These are phyloP conservation scores for Poronia punctata DNA, from an alignment of 495 filamentous ascomycete genomes.

Conservation along the genomic window DNA sequence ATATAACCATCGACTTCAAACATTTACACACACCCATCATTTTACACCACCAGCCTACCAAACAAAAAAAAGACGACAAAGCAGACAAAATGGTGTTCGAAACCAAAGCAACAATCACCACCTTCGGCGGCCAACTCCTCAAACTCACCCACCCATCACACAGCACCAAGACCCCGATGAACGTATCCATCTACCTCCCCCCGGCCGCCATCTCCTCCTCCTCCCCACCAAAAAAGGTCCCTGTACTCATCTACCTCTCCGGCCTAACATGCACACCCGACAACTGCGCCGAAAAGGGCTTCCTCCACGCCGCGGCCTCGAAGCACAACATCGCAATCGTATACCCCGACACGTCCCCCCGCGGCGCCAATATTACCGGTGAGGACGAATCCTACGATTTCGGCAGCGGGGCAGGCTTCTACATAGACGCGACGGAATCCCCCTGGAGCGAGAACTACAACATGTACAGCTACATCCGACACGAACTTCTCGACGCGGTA, in stretches of 20 bases:
- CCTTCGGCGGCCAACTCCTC: constrained; percentile 90
- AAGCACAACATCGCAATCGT: constrained; percentile 77
- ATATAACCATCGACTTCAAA: too few species aligned
- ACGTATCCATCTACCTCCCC: constrained; percentile 65
- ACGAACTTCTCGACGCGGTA: constrained; percentile 71
- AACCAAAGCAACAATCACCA: constrained; percentile 82
- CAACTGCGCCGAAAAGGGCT: constrained; percentile 94
- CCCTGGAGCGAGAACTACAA: constrained; percentile 72
- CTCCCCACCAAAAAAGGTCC: constrained; percentile 50
- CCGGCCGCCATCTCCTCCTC: constrained; percentile 36
- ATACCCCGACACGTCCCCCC: constrained; percentile 91
- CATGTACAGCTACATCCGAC: constrained; percentile 87
- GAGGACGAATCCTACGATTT: constrained; percentile 88
- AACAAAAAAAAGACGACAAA: background rate
- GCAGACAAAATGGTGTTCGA: constrained; percentile 61
- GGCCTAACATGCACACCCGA: constrained; percentile 93
- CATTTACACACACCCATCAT: too few species aligned
- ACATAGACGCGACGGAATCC: constrained; percentile 76
- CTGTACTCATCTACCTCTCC: constrained; percentile 89
- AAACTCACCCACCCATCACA: constrained; percentile 81
- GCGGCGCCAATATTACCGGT: constrained; percentile 69
- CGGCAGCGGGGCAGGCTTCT: constrained; percentile 86
- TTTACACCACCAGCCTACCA: background rate
- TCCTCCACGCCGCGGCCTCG: constrained; percentile 78
- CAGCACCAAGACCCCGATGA: constrained; percentile 62